Conservation (phyloP, 352 stramenopile genomes). For the Phytopythium ostracodes region DNA sequence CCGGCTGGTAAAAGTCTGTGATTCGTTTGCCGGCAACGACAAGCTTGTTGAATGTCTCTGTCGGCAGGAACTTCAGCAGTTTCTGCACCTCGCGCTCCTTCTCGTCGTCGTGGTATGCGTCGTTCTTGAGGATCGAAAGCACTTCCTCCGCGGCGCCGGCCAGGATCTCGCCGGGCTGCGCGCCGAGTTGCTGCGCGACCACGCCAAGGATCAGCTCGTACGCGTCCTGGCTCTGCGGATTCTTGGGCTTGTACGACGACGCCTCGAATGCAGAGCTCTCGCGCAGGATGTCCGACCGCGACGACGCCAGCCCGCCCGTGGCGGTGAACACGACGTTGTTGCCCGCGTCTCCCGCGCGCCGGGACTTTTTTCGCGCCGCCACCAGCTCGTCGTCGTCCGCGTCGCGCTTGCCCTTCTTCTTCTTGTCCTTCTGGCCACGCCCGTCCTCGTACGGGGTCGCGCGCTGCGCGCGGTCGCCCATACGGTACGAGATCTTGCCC, state of each 20-base stretch:
- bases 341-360: slow-evolving; percentile 25
- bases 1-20: slow-evolving; percentile 77
- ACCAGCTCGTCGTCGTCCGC: slow-evolving; percentile 26
- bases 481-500: slow-evolving; percentile 71
- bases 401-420: slow-evolving; percentile 28
- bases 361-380: slow-evolving; percentile 54
- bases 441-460: slow-evolving; percentile 26
- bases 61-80: slow-evolving; percentile 78
- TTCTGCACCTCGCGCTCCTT: slow-evolving; percentile 82
- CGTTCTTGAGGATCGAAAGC: slow-evolving; percentile 90
- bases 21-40: slow-evolving; percentile 86
- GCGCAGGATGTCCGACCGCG: slow-evolving; percentile 58
- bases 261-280: slow-evolving; percentile 73
- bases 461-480: slow-evolving; percentile 82
- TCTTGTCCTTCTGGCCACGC: slow-evolving; percentile 24
- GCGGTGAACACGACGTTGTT: slow-evolving; percentile 51
- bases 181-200: slow-evolving; percentile 74
- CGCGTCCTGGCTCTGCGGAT: slow-evolving; percentile 75
- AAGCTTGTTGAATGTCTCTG: slow-evolving; percentile 74
- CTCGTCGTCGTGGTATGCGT: slow-evolving; percentile 81
- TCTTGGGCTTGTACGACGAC: slow-evolving; percentile 87
- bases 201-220: slow-evolving; percentile 89
- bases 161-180: slow-evolving; percentile 90
- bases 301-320: slow-evolving; percentile 35
- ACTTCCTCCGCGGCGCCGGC: slow-evolving; percentile 90